Conservation (phyloP, 352 stramenopile genomes). For the Albugo candida region DNA sequence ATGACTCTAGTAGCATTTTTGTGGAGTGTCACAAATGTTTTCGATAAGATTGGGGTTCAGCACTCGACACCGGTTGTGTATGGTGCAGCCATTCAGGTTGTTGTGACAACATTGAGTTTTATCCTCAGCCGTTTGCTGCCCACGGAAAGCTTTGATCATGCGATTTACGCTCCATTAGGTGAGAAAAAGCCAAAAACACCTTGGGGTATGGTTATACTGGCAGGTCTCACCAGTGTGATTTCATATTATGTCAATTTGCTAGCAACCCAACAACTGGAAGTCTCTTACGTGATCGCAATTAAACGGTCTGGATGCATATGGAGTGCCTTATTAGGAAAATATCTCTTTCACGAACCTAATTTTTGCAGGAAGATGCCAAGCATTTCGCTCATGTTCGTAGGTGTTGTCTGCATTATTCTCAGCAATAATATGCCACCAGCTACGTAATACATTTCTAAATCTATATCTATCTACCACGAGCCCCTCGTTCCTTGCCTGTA, state of each 20-base stretch:
- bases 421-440: slow-evolving; percentile 17
- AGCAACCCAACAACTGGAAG: slow-evolving; percentile 50
- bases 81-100: slow-evolving; percentile 46
- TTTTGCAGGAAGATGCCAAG: slow-evolving; percentile 66
- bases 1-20: slow-evolving; percentile 67
- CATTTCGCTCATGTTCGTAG: slow-evolving; percentile 60
- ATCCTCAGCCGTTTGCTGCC: slow-evolving; percentile 24
- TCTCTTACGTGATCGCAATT: slow-evolving; percentile 73
- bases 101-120: slow-evolving; percentile 39
- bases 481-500: neutral
- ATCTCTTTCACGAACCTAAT: slow-evolving; percentile 52
- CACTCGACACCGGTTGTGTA: slow-evolving; percentile 59
- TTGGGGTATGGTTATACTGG: slow-evolving; percentile 47
- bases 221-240: slow-evolving; percentile 46
- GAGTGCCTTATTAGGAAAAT: slow-evolving; percentile 51
- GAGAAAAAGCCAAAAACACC: slow-evolving; percentile 27
- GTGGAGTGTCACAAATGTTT: slow-evolving; percentile 68
- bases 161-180: slow-evolving; percentile 22
- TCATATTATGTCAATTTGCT: slow-evolving; percentile 74
- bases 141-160: neutral
- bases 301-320: slow-evolving; percentile 71
- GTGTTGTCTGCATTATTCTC: slow-evolving; percentile 59
- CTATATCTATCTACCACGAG: neutral
- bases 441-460: neutral
- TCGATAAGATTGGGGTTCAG: slow-evolving; percentile 70